These are phyloP conservation scores for Cercospora sp. DNA, from an alignment of 2,329 filamentous ascomycete species.

Conservation along the genomic window DNA sequence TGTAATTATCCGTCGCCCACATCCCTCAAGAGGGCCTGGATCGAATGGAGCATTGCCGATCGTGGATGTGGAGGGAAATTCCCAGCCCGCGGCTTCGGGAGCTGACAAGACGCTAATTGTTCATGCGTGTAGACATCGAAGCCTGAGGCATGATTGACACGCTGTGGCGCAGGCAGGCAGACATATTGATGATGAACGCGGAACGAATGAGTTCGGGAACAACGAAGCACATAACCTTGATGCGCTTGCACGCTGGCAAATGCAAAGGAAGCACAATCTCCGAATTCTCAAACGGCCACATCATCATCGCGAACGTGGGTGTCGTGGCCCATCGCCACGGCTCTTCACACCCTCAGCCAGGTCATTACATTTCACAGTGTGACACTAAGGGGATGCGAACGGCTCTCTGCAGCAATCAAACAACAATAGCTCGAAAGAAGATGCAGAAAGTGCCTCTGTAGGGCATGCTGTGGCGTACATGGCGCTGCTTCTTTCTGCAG, in stretches of 20 bases:
- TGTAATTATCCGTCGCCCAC: not conserved
- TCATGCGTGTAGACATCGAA: not conserved
- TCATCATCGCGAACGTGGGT: not conserved
- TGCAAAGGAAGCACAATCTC: not conserved
- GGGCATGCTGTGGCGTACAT: conserved; percentile 2
- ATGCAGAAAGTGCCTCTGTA: not conserved
- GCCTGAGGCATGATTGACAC: not conserved
- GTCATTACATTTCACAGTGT: not conserved
- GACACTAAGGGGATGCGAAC: conserved; percentile 10
- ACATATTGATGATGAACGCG: not conserved
- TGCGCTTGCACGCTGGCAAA: not conserved
- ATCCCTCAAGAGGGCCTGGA: not conserved
- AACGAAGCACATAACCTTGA: conserved; percentile 5
- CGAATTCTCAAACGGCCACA: not conserved
- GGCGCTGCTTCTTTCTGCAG: conserved; percentile 8
- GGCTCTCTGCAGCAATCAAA: conserved; percentile 5
- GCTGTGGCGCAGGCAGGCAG: not conserved
- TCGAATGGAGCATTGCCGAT: not conserved
- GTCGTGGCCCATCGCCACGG: not conserved
- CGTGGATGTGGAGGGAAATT: not conserved
- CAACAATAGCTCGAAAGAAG: not conserved
- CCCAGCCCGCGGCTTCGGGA: conserved; percentile 5
- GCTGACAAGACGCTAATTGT: not conserved
- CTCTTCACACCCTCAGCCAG: conserved; percentile 6
- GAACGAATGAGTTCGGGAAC: not conserved